phyloP scores from a whole-genome alignment of 257 asterid species.

The Jaltomata sinuosa region DNA sequence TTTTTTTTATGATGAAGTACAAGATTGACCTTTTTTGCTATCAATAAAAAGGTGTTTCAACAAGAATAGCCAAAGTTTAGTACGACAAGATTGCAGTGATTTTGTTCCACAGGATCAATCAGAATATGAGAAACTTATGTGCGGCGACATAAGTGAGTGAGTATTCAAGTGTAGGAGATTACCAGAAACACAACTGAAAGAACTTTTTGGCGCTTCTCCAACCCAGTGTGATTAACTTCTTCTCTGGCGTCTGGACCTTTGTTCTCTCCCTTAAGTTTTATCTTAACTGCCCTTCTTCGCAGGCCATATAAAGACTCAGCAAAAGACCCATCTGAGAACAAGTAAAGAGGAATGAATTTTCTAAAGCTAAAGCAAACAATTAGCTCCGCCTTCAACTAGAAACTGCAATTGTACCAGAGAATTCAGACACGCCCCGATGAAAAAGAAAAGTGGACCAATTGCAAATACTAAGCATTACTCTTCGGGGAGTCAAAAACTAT shows the following conservation, averaged over 20 bases:
- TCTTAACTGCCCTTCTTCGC: conserved; percentile 68
- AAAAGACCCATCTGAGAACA: conserved; percentile 74
- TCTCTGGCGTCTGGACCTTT: conserved; percentile 24
- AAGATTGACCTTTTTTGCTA: not conserved
- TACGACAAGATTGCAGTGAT: not conserved
- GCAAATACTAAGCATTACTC: not conserved
- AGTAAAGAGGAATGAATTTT: not conserved
- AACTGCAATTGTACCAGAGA: not conserved
- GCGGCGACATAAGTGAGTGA: not conserved
- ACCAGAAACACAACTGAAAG: conserved; percentile 91
- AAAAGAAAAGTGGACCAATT: not conserved
- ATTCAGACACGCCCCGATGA: not conserved
- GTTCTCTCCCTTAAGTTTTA: conserved; percentile 33
- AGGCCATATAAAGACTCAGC: conserved; percentile 91
- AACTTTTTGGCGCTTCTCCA: conserved; percentile 70
- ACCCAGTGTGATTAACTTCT: conserved; percentile 49
- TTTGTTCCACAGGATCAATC: not conserved
- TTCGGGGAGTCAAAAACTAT: not conserved
- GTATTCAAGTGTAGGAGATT: not conserved
- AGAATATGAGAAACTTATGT: not conserved
- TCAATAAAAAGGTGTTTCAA: not conserved
- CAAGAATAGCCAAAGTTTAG: not conserved
- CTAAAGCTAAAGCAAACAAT: not conserved
- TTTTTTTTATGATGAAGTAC: too few relatives aligned
- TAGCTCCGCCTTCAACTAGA: not conserved